Evolutionary conservation across 805 yeast genomes (phyloP).

Genomic region (Cyberlindnera japonica): DNA sequence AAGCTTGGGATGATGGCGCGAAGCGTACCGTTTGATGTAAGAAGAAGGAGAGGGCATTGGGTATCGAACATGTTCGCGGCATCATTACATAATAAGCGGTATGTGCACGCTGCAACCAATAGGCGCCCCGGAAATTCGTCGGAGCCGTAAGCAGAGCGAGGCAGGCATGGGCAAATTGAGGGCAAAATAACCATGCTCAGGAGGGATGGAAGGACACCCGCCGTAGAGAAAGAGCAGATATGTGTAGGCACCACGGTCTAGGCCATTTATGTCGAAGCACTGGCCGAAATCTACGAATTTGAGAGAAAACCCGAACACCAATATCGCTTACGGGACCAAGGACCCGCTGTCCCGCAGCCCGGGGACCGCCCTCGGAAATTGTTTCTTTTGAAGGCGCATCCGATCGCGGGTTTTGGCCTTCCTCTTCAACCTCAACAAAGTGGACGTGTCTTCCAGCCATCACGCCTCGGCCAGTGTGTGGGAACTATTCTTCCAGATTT

Average conservation of each 20-base stretch:
- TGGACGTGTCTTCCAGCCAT: neutral
- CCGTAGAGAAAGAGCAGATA: too few relatives aligned
- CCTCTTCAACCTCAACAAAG: slow-evolving; percentile 3
- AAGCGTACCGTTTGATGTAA: too few relatives aligned
- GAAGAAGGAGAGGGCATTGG: too few relatives aligned
- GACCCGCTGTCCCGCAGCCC: slow-evolving; percentile 4
- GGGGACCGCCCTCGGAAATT: slow-evolving; percentile 20
- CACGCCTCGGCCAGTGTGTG: too few relatives aligned
- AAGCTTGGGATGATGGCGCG: too few relatives aligned
- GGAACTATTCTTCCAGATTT: too few relatives aligned
- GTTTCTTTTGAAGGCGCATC: slow-evolving; percentile 7
- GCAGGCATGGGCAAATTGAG: neutral
- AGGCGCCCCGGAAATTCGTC: slow-evolving; percentile 7
- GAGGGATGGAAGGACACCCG: slow-evolving; percentile 1
- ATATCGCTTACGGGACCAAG: slow-evolving; percentile 2
- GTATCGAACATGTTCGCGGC: too few relatives aligned
- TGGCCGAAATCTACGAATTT: too few relatives aligned
- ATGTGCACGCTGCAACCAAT: slow-evolving; percentile 8
- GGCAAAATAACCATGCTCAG: neutral
- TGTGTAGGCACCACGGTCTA: too few relatives aligned
- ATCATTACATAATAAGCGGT: slow-evolving; percentile 1
- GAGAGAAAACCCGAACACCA: too few relatives aligned
- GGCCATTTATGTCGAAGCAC: too few relatives aligned
- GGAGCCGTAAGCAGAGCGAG: slow-evolving; percentile 1
- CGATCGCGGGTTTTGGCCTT: slow-evolving; percentile 11